Base-by-base conservation (phyloP, 306 rosid genomes). In the Dalbergia cultrata region DNA sequence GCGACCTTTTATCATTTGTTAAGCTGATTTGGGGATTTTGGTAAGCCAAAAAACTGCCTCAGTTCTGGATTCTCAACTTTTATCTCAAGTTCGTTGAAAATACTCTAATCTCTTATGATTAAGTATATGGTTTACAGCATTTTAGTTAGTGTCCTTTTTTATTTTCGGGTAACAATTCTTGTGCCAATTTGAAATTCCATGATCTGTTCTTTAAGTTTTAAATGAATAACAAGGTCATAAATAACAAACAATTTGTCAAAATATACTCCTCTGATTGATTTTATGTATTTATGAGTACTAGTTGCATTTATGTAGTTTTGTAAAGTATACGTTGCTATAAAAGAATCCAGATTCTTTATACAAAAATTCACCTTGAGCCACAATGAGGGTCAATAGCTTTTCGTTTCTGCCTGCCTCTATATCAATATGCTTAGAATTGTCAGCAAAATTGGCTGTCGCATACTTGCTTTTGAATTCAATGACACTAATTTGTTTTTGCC, bases 21-120 rank as follows among this genome's bases (percentile, higher is more conserved):
- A 60, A 74, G 77, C 60, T 69, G 47, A 56, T 81, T n/a, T 81
- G 68, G 22, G 65, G 76, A 61, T 75, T 67, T 59, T 75, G 76
- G 35, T 17, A 11, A 44, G 33, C 75, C 69, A 1, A 35, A 80
- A 72, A 53, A 63, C 58, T 73, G 26, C 44, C 64, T 16, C 4
- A 26, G 18, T 41, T 72, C 21, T 62, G 33, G 43, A 50, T 52
- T 66, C 9, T 67, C 43, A 52, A 9, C 39, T 41, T 31, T 11
- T 31, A 53, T 45, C 16, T 8, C 7, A 6, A 73, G 33, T 54
- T 67, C 31, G 43, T 26, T 47, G 4, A 37, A 67, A 9, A 4
- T 41, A 13, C 7, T 56, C 11, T 63, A 8, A 8, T 56, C 19
- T 72, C 11, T 72, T 72, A 41, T 44, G 62, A 45, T 73, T 65